Evolutionary conservation across 257 asterid species (phyloP).

Genomic region (Gardenia jasminoides): DNA sequence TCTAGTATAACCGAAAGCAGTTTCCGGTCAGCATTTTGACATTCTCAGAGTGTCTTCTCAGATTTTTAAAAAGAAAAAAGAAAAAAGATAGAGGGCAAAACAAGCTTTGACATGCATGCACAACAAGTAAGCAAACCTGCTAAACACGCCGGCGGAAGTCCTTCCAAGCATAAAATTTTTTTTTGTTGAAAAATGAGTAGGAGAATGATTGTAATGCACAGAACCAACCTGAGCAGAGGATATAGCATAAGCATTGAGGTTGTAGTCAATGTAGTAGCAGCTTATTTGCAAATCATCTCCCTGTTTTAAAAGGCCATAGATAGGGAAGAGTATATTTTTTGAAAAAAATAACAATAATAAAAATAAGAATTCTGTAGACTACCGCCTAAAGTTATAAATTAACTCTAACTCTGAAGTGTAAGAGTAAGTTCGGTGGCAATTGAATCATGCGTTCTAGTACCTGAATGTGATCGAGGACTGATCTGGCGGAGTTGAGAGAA

Average conservation of each 20-base stretch:
- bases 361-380: not conserved
- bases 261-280: constrained; percentile 75
- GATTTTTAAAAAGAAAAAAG: not conserved
- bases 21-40: not conserved
- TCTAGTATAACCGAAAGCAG: not conserved
- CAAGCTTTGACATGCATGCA: not conserved
- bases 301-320: too few relatives aligned
- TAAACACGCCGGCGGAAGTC: not conserved
- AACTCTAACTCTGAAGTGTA: not conserved
- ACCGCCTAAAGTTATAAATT: too few relatives aligned
- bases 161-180: too few relatives aligned
- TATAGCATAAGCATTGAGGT: constrained; percentile 71
- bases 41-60: not conserved
- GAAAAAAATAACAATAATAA: not conserved
- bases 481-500: constrained; percentile 82
- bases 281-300: constrained; percentile 75
- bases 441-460: constrained; percentile 10
- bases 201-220: too few relatives aligned
- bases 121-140: not conserved
- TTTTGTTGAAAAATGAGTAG: too few relatives aligned
- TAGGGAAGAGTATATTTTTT: too few relatives aligned
- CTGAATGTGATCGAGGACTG: constrained; percentile 88
- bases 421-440: too few relatives aligned
- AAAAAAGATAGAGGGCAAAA: not conserved
- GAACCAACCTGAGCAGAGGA: constrained; percentile 66